A percentile compares a stretch with the other conserved stretches of the same genome.
phyloP scores from a whole-genome alignment of 2,329 filamentous ascomycete species.

The Colletotrichum endophyticum region DNA sequence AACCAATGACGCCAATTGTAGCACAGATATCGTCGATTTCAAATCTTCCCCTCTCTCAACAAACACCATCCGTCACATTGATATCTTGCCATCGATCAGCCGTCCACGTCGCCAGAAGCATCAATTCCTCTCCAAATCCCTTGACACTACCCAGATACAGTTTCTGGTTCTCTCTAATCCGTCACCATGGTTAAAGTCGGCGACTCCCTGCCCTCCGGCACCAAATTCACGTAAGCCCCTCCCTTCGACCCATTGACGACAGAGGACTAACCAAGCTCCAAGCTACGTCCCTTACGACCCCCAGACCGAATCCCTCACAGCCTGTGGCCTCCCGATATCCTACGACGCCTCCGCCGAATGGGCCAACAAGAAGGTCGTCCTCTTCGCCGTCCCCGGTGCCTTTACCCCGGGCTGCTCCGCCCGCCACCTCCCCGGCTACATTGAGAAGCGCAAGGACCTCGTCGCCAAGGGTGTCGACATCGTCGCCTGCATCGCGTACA shows the following conservation, averaged over 20 bases:
- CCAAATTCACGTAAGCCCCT: conserved; percentile 68
- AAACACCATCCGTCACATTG: background rate
- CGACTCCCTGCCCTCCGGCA: conserved; percentile 80
- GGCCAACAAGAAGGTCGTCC: conserved; percentile 59
- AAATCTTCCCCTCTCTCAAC: background rate
- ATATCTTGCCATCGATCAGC: background rate
- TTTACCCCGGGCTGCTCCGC: conserved; percentile 89
- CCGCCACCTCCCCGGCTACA: conserved; percentile 80
- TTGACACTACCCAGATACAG: background rate
- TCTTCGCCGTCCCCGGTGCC: conserved; percentile 68
- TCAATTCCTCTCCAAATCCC: background rate
- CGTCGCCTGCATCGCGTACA: conserved; percentile 81
- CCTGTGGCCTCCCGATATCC: conserved; percentile 77
- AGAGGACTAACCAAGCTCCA: conserved; percentile 61
- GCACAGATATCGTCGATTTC: background rate
- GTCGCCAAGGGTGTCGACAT: conserved; percentile 82
- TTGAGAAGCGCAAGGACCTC: conserved; percentile 72
- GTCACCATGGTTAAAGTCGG: conserved; percentile 66
- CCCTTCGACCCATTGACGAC: background rate
- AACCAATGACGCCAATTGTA: background rate
- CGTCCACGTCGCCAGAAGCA: background rate
- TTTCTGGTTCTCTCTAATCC: background rate
- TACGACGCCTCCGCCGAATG: conserved; percentile 73
- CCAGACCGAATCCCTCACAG: conserved; percentile 70
- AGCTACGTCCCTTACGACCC: conserved; percentile 80